Evolutionary conservation across 2,329 filamentous ascomycete species (phyloP).

Genomic region (Fusarium musae): DNA sequence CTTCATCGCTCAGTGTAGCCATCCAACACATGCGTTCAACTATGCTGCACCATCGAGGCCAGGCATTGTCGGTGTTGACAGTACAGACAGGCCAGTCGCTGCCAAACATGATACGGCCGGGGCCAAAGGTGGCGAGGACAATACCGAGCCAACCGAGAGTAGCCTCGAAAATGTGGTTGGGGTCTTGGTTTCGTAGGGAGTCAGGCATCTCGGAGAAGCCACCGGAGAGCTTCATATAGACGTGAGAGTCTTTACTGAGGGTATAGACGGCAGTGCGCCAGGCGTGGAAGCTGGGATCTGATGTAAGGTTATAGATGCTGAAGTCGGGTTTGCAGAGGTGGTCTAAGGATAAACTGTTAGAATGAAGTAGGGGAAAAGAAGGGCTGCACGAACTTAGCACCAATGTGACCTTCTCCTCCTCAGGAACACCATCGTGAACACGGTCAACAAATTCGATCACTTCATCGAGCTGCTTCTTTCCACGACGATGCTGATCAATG

Average conservation of each 20-base stretch:
- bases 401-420: conserved; percentile 70
- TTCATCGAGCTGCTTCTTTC: conserved; percentile 78
- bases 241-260: conserved; percentile 71
- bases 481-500: conserved; percentile 82
- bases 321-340: conserved; percentile 92
- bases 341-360: conserved; percentile 61
- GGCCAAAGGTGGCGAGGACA: conserved; percentile 77
- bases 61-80: conserved; percentile 68
- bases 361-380: neutral
- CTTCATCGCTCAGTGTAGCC: conserved; percentile 68
- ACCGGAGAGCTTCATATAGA: conserved; percentile 95
- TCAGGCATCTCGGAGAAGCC: conserved; percentile 81
- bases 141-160: conserved; percentile 78
- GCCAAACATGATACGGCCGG: conserved; percentile 83
- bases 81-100: conserved; percentile 96
- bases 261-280: conserved; percentile 77
- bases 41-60: conserved; percentile 79
- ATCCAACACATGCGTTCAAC: conserved; percentile 75
- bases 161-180: conserved; percentile 69
- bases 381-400: conserved; percentile 70
- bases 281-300: conserved; percentile 68
- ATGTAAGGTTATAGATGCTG: conserved; percentile 66
- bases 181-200: conserved; percentile 58
- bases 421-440: conserved; percentile 70
- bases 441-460: conserved; percentile 74